Percentiles rank a stretch among this genome's conserved stretches.
Evolutionary conservation across 2,329 filamentous ascomycete species (phyloP).

Genomic region (Zelopaecilomyces penicillatus): DNA sequence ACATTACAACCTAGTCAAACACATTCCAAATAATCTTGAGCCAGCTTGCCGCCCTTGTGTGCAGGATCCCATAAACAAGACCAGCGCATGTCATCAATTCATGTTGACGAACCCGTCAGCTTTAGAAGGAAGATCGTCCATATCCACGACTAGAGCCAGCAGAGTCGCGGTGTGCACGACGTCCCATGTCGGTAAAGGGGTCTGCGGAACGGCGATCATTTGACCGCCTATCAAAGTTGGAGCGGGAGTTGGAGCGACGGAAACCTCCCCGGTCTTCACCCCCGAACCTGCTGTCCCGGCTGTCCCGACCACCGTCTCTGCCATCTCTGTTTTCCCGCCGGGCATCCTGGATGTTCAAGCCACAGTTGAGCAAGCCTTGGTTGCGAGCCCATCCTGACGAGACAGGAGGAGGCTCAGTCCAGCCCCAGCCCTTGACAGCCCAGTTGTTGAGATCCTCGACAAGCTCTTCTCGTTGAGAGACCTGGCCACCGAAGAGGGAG

Average conservation of each 20-base stretch:
- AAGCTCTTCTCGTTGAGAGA: conserved; percentile 28
- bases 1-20: not conserved
- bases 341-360: conserved; percentile 26
- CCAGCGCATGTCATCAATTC: too few relatives aligned
- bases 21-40: not conserved
- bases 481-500: conserved; percentile 46
- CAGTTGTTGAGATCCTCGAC: conserved; percentile 48
- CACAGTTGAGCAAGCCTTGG: conserved; percentile 22
- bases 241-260: conserved; percentile 7
- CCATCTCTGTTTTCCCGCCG: conserved; percentile 7
- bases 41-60: too few relatives aligned
- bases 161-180: conserved; percentile 17
- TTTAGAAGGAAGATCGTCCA: conserved; percentile 7
- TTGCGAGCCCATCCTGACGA: conserved; percentile 19
- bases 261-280: conserved; percentile 9
- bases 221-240: not conserved
- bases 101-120: not conserved
- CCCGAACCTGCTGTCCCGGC: conserved; percentile 1
- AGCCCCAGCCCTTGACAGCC: conserved; percentile 42
- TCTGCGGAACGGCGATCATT: conserved; percentile 14
- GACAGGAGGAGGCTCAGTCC: conserved; percentile 37
- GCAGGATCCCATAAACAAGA: too few relatives aligned
- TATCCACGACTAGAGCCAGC: conserved; percentile 13
- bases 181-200: conserved; percentile 20
- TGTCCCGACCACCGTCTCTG: conserved; percentile 1